phyloP scores from a whole-genome alignment of 2,329 filamentous ascomycete genomes.

The Diaporthe caulivora region DNA sequence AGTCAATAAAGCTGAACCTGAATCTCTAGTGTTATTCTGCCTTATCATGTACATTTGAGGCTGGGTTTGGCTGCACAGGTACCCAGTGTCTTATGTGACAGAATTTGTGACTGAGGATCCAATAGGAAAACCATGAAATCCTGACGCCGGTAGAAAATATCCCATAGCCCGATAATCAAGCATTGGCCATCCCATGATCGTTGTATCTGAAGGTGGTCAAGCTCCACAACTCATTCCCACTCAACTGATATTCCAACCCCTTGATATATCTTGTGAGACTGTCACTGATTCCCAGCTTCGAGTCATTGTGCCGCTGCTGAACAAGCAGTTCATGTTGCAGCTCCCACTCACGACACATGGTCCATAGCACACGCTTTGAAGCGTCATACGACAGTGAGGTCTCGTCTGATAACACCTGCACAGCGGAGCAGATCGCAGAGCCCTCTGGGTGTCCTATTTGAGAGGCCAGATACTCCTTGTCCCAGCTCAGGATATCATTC shows the following conservation, averaged over 20 bases:
- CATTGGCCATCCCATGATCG: neutral
- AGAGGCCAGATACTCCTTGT: constrained; percentile 51
- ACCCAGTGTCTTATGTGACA: neutral
- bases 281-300: neutral
- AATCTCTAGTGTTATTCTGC: neutral
- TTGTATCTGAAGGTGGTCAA: constrained; percentile 47
- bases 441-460: constrained; percentile 43
- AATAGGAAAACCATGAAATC: neutral
- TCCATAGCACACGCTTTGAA: constrained; percentile 34
- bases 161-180: neutral
- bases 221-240: constrained; percentile 46
- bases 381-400: constrained; percentile 39
- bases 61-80: neutral
- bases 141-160: neutral
- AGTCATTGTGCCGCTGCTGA: neutral
- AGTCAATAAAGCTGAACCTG: neutral
- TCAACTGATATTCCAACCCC: constrained; percentile 49
- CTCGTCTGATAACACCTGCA: constrained; percentile 47
- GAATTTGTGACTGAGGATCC: neutral
- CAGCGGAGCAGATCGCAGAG: constrained; percentile 47
- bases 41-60: neutral
- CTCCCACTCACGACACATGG: constrained; percentile 40
- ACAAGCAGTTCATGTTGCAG: constrained; percentile 37
- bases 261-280: constrained; percentile 45
- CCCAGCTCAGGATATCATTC: constrained; percentile 56